phyloP scores from a whole-genome alignment of 2,329 filamentous ascomycete species.

The Penicillium sp. region DNA sequence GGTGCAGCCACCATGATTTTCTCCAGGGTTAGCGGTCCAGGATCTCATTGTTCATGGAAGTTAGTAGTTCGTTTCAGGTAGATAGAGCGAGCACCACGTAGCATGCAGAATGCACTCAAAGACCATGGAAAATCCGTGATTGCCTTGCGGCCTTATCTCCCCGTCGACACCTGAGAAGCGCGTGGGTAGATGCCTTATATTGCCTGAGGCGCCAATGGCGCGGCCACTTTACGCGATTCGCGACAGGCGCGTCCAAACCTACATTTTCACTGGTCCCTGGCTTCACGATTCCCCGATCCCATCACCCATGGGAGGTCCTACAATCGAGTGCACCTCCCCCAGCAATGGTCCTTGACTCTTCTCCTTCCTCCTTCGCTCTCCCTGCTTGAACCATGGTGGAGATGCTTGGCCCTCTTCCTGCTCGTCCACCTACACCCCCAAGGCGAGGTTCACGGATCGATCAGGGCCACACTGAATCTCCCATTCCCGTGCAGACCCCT shows the following conservation, averaged over 20 bases:
- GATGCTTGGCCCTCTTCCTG: constrained; percentile 48
- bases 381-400: constrained; percentile 41
- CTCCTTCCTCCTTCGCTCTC: constrained; percentile 16
- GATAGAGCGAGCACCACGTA: too few species aligned
- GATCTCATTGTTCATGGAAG: too few species aligned
- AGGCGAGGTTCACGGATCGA: constrained; percentile 39
- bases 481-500: constrained; percentile 35
- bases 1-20: too few species aligned
- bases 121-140: too few species aligned
- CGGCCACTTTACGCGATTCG: constrained; percentile 39
- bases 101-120: too few species aligned
- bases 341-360: constrained; percentile 31
- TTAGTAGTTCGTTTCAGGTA: too few species aligned
- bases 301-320: constrained; percentile 8
- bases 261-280: constrained; percentile 17
- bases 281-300: constrained; percentile 6
- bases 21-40: too few species aligned
- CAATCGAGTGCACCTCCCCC: constrained; percentile 3
- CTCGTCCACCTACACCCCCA: constrained; percentile 57
- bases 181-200: constrained; percentile 5
- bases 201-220: constrained; percentile 23
- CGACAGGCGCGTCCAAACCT: constrained; percentile 18
- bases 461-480: constrained; percentile 40
- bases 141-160: too few species aligned
- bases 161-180: constrained; percentile 1